Evolutionary conservation across 495 filamentous ascomycete genomes (phyloP).

Genomic region (Annulohypoxylon moriforme): DNA sequence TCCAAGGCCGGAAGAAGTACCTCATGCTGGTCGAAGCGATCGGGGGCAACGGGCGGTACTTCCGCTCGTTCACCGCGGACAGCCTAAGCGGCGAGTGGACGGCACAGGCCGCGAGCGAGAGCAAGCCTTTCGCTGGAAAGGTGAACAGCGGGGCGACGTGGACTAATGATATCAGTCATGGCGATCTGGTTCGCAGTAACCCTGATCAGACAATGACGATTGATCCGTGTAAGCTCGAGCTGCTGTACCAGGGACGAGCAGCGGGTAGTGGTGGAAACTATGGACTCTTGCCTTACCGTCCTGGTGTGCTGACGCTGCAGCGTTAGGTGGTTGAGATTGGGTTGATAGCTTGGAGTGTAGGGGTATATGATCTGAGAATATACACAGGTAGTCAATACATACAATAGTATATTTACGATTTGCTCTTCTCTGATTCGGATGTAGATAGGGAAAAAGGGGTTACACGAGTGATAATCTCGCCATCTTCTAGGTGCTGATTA

Average conservation of each 20-base stretch:
- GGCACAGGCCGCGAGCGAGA: slow-evolving; percentile 62
- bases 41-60: slow-evolving; percentile 67
- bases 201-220: slow-evolving; percentile 68
- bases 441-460: not conserved
- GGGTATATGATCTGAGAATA: too few relatives aligned
- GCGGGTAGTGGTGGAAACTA: slow-evolving; percentile 53
- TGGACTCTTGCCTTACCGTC: slow-evolving; percentile 60
- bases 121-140: slow-evolving; percentile 68
- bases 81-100: slow-evolving; percentile 67
- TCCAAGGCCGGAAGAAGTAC: slow-evolving; percentile 61
- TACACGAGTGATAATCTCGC: not conserved
- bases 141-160: slow-evolving; percentile 70
- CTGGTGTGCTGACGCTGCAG: slow-evolving; percentile 64
- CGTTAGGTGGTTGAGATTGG: not conserved
- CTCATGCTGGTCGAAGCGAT: slow-evolving; percentile 75
- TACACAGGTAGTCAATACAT: not conserved
- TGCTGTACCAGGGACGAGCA: slow-evolving; percentile 67
- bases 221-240: slow-evolving; percentile 68
- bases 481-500: not conserved
- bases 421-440: not conserved
- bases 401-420: not conserved
- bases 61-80: slow-evolving; percentile 70
- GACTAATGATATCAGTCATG: slow-evolving; percentile 74
- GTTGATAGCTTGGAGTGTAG: not conserved
- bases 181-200: slow-evolving; percentile 65